Evolutionary conservation across 495 filamentous ascomycete species (phyloP).

Genomic region (Hyaloscypha variabilis): DNA sequence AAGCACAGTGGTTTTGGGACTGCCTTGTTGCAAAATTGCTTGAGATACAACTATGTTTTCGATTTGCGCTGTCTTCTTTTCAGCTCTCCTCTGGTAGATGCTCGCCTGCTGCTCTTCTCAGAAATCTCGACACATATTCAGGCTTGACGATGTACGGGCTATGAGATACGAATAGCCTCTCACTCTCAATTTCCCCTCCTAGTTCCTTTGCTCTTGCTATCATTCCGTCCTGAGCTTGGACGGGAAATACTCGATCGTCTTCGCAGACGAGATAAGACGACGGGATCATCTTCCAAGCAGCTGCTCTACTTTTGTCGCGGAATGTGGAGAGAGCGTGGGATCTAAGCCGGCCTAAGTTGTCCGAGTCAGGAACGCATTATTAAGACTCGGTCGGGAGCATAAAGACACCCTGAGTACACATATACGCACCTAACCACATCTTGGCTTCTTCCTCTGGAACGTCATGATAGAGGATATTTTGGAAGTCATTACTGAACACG

Average conservation of each 20-base stretch:
- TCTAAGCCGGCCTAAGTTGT: conserved; percentile 6
- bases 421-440: conserved; percentile 1
- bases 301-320: conserved; percentile 32
- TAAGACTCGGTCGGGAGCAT: no score
- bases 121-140: conserved; percentile 26
- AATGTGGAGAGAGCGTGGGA: conserved; percentile 21
- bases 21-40: no score
- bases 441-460: conserved; percentile 12
- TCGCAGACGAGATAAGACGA: conserved; percentile 46
- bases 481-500: conserved; percentile 5
- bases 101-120: conserved; percentile 24
- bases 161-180: conserved; percentile 32
- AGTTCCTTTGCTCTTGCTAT: conserved; percentile 13
- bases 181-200: conserved; percentile 24
- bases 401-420: no score
- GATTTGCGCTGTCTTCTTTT: background rate
- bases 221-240: conserved; percentile 37
- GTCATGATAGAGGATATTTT: conserved; percentile 19
- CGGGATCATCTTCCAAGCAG: conserved; percentile 44
- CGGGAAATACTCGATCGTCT: conserved; percentile 41
- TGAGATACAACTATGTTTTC: no score
- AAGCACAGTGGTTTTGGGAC: no score
- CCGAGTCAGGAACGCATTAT: no score
- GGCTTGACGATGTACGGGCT: conserved; percentile 38
- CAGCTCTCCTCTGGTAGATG: background rate